Evolutionary conservation across 352 stramenopile genomes (phyloP).

Genomic region (Globisporangium megalacanthum): DNA sequence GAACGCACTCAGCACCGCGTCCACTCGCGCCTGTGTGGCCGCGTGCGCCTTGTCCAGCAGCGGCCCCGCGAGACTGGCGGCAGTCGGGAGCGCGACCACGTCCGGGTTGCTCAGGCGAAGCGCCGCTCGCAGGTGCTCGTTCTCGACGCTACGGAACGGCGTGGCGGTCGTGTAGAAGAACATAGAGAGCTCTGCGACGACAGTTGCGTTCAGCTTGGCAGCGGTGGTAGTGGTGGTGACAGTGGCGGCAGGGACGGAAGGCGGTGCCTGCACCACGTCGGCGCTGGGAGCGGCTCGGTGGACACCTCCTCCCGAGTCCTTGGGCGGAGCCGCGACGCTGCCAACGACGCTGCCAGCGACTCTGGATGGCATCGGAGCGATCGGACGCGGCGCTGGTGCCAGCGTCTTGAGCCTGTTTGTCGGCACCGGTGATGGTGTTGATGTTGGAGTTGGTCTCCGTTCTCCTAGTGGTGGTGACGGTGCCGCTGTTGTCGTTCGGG

Average conservation of each 20-base stretch:
- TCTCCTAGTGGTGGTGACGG: background rate
- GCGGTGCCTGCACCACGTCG: background rate
- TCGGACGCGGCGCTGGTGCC: background rate
- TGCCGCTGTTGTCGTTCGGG: background rate
- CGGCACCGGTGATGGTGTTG: background rate
- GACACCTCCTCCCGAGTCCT: background rate
- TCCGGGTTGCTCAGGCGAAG: constrained; percentile 4
- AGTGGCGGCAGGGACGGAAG: no score
- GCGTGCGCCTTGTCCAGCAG: constrained; percentile 16
- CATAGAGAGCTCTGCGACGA: constrained; percentile 19
- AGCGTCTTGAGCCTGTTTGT: background rate
- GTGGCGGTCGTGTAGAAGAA: constrained; percentile 18
- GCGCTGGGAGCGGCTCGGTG: background rate
- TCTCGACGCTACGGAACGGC: constrained; percentile 7
- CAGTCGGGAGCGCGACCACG: constrained; percentile 3
- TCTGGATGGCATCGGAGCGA: background rate
- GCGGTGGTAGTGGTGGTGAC: background rate
- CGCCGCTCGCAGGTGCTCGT: constrained; percentile 9
- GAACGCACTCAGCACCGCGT: constrained; percentile 1
- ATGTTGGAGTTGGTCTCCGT: no score
- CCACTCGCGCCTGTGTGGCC: background rate
- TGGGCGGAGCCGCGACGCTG: background rate
- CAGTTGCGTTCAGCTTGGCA: background rate
- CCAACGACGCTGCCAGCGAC: background rate
- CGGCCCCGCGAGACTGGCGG: constrained; percentile 5